Base-by-base conservation (phyloP, 148 eudicot species). In the Nyssa sinensis region DNA sequence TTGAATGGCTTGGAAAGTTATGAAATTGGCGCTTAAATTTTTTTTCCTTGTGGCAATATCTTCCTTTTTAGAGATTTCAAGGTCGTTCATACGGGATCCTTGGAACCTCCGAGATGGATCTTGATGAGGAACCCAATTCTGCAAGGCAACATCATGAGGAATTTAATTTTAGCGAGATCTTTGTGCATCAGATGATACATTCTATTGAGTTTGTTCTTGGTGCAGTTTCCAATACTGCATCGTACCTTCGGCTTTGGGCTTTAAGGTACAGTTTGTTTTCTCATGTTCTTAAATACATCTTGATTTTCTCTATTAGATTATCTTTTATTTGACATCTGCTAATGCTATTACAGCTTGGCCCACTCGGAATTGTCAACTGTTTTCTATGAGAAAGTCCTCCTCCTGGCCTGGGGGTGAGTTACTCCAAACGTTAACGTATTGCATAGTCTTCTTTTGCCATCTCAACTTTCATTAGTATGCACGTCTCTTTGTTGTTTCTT, bases 181-280 rank as follows among this genome's bases (percentile, higher is more conserved):
- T 95, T 87, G 98, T 96, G 75, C 99, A 96, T 85, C 99, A 96
- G 78, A 83, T 96, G 85, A 96, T 96, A 68, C 99, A 96, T 85
- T 88, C 99, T 66, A 96, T 96, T 31, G 99, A 96, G 88, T 96
- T 96, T 86, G 94, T 96, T 70, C 84, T 96, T 77, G 99, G 99
- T 58, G 89, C 99, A 31, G 99, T 96, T 75, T 96, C 99, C 66
- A 96, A 96, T 82, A 96, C 99, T 60, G 99, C 99, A 62, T 96
- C 99, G 72, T 96, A 96, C 81, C 91, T 96, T 71, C 91, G 99
- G 62, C 93, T 96, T 47, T 96, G 99, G 99, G 99, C 99, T 74
- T 82, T 94, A 75, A 91, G 97, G 97, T 94, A 75, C 53, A 24
- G 10, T 25, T n/a, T 61, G n/a, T 55, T 49, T 67, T 49, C 51